Evolutionary conservation across 2,329 filamentous ascomycete genomes (phyloP), one percentile per base, ranked within the genome.

Genomic region (Monosporascus sp.): DNA sequence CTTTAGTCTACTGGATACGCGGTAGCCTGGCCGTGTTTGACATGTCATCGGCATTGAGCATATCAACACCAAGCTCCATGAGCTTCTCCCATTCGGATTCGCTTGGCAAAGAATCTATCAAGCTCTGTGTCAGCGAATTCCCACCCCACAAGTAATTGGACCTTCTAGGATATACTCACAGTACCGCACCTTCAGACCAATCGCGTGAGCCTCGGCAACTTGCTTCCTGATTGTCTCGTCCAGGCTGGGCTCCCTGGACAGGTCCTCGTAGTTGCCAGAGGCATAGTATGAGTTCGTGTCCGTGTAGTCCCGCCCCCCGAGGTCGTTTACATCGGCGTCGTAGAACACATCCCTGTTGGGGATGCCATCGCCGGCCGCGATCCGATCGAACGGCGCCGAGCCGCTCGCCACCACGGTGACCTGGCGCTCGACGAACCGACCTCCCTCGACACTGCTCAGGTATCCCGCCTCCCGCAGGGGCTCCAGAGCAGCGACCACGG

Each of bases 381-480:
- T 65, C 1, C 62, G 59, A 35, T 61, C 60, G 18, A 64, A 64
- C 1, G 63, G 62, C 1, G 63, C 63, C 38, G 49, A 60, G 24
- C 64, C 64, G 45, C 62, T 65, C 0, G 63, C 63, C 24, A 64
- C 61, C 7, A 66, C 60, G 2, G 63, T 67, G 35, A 67, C 49
- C 11, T 62, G 61, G 14, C 53, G 56, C 43, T 58, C 54, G 8
- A 63, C 57, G n/a, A 65, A 60, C 35, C 50, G 48, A 24, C 56
- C 60, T 11, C 49, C 51, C 17, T 62, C 59, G 18, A 61, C 49
- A 35, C 53, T 48, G 48, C 60, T 64, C n/a, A 67, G 60, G 51
- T 67, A 67, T 27, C 62, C 63, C 3, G 56, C 61, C 47, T 65
- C 58, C 9, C 63, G 63, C n/a, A 66, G 58, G 14, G 63, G 64